Conservation (phyloP, 768 basidiomycete genomes). For the Mrakia hoshinonis region DNA sequence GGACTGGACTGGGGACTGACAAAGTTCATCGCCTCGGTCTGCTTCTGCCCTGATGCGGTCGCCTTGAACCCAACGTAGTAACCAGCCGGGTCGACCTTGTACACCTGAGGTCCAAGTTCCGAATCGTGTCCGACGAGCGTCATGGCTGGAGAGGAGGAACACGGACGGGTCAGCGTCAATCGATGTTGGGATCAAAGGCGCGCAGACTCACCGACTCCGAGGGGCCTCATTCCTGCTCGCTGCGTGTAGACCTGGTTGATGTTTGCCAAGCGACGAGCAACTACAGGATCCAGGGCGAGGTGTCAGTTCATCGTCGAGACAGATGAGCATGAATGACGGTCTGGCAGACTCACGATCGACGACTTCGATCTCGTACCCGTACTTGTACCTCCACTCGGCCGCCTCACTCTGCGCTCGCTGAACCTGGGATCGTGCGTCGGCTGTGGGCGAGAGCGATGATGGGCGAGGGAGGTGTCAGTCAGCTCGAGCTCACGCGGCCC, state of each 20-base stretch:
- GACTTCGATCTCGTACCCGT: constrained; percentile 95
- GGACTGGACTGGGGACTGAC: constrained; percentile 31
- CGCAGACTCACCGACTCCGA: constrained; percentile 71
- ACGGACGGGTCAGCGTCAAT: not conserved
- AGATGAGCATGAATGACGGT: not conserved
- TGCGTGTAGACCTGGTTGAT: constrained; percentile 99
- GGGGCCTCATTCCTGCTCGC: constrained; percentile 88
- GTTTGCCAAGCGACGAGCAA: constrained; percentile 87
- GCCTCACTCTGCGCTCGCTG: constrained; percentile 77
- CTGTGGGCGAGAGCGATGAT: constrained; percentile 43
- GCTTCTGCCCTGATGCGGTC: constrained; percentile 83
- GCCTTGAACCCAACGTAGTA: constrained; percentile 99
- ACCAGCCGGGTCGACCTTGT: constrained; percentile 97
- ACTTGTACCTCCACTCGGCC: constrained; percentile 87
- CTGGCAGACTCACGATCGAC: constrained; percentile 52
- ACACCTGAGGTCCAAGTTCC: constrained; percentile 87
- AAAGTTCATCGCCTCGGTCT: constrained; percentile 97
- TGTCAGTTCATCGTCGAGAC: not conserved
- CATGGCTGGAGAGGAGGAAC: constrained; percentile 6
- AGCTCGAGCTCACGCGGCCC: no score
- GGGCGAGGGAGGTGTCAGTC: not conserved
- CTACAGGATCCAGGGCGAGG: constrained; percentile 29
- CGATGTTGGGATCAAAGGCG: not conserved
- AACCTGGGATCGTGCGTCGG: constrained; percentile 87
- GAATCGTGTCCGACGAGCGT: constrained; percentile 70